Evolutionary conservation across 305 asterid genomes (phyloP), one percentile per base, ranked within the genome.

Genomic region (Striga hermonthica): DNA sequence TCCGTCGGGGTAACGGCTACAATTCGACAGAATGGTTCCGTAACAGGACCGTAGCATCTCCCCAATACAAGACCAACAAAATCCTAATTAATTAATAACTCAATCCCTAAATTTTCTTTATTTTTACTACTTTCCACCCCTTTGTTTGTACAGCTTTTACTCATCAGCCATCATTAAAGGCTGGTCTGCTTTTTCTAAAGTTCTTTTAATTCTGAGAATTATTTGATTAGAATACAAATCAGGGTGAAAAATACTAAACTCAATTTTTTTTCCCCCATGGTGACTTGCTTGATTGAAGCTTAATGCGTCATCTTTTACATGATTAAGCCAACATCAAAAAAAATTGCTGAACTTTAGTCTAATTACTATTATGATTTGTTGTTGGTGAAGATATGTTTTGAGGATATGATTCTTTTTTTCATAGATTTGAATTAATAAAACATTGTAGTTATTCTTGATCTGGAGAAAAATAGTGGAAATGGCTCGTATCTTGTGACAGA

Each of bases 101-200:
- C 31, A 22, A 22, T 22, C 31, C 31, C 31, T 22, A 22, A 22
- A 22, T 22, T 22, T 22, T 22, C 31, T 22, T 22, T 22, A 0
- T 0, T 22, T 22, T 7, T 55, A n/a, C n/a, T 34, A 10, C 13
- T 34, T 37, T 54, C 55, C 38, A 15, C 4, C 10, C 13, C 43
- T 59, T 53, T 4, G 61, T 66, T 59, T 35, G 66, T 70, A 50
- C 16, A 69, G 67, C 78, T 76, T 80, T 77, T 76, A 74, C 60
- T 14, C 38, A 11, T 14, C 38, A 11, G 31, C 68, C 56, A 74
- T 80, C 68, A 73, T 73, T 79, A 70, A 41, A 55, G 56, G 37
- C n/a, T 5, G 38, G 38, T 13, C 12, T 54, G 59, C 57, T 10
- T 62, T 62, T 62, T 31, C 7, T 57, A 12, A 44, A 63, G 39